Conservation (phyloP, 176 grass and related monocot genomes). For the Oryza meyeriana region DNA sequence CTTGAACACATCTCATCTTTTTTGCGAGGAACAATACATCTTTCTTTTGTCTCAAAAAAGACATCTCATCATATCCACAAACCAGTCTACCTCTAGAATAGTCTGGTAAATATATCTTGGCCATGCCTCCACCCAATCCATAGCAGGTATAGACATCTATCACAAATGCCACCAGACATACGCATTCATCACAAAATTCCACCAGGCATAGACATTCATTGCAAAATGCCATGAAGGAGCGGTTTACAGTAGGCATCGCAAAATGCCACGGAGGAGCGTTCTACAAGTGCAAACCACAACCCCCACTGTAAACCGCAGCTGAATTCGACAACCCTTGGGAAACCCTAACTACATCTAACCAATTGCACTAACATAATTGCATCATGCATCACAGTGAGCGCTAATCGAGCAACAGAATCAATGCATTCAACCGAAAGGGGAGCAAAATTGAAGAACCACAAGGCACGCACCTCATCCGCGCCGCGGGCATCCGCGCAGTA, state of each 20-base stretch:
- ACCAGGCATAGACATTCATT: background rate
- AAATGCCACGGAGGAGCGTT: background rate
- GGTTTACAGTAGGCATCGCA: no score
- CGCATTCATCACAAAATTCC: no score
- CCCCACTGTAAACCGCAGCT: background rate
- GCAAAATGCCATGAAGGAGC: background rate
- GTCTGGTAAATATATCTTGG: background rate
- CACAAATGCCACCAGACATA: background rate
- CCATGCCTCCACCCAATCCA: background rate
- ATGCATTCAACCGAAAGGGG: background rate
- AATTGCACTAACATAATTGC: background rate
- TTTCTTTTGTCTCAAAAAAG: no score
- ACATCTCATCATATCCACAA: background rate
- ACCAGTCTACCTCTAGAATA: slow-evolving; percentile 1
- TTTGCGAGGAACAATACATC: background rate
- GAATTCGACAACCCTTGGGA: background rate
- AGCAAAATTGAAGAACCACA: background rate
- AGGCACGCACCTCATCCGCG: slow-evolving; percentile 10
- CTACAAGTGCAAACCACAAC: slow-evolving; percentile 10
- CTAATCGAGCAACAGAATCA: background rate
- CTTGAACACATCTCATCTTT: background rate
- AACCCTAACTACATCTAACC: slow-evolving; percentile 17
- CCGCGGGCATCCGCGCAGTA: background rate
- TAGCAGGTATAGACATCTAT: background rate
- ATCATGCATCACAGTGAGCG: background rate